Evolutionary conservation across 1,139 yeast genomes (phyloP), one percentile per base, ranked within the genome.

Genomic region (Yamadazyma trypodendri): DNA sequence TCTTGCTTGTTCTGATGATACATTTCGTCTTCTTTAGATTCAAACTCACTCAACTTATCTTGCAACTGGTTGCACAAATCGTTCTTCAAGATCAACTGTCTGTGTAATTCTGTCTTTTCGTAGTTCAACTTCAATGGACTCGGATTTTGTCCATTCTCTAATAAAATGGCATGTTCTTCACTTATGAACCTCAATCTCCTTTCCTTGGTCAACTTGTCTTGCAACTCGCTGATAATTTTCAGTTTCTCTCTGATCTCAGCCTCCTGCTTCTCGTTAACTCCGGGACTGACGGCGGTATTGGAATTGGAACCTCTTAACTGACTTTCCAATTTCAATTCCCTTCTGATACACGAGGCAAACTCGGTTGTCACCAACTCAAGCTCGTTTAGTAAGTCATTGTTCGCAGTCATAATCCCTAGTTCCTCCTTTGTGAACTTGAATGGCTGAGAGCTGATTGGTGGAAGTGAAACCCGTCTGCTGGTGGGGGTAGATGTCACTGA

Each of bases 321-420:
- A 37, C 65, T 64, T 50, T 82, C 89, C 31, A 84, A 55, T 7
- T 65, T 58, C 18, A 83, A 64, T 55, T 84, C 94, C 34, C 92
- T 65, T 37, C 77, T 74, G 36, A 84, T 81, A 0, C 89, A 80
- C 16, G 79, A 75, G 0, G 89, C 90, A 36, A 84, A 65, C 52
- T 84, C 94, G 15, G 77, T 74, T 2, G 90, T 81, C 1, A 84
- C 81, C 24, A 82, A 55, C 43, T 81, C 83, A 34, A 84, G 60
- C 54, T 84, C 92, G 43, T 74, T 71, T 49, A 82, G 65, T 31
- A 84, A 58, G 24, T 72, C 75, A 36, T 68, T 71, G 44, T 80
- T 82, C 37, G 83, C 77, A 28, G 68, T 75, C 66, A 84, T 68
- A 3, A 83, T 64, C 2, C 81, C 80, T 44, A 81, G 56, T 46